Percentiles rank a stretch among this genome's conserved stretches.
phyloP scores from a whole-genome alignment of 176 grass and related monocot species.

The Musa beccarii region DNA sequence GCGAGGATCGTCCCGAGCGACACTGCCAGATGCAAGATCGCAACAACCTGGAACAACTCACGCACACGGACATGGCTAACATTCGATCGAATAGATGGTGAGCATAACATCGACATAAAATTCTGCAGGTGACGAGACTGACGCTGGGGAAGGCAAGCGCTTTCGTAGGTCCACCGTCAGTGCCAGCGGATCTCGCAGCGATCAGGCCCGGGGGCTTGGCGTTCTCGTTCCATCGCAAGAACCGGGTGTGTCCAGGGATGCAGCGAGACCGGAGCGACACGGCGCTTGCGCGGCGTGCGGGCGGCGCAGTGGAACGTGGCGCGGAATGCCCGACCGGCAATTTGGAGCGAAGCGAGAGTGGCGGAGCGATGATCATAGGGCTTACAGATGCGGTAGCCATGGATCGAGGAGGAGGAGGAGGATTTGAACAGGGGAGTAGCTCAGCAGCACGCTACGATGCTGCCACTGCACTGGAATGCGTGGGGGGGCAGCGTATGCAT shows the following conservation, averaged over 20 bases:
- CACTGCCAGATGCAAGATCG: constrained; percentile 41
- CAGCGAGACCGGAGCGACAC: neutral
- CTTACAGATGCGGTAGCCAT: too few species aligned
- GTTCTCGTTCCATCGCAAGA: neutral
- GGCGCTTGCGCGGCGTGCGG: too few species aligned
- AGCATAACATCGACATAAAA: neutral
- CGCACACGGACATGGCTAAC: neutral
- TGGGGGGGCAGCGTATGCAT: too few species aligned
- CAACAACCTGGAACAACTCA: constrained; percentile 30
- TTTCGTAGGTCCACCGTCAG: neutral
- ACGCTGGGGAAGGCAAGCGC: constrained; percentile 8
- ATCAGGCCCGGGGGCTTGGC: neutral
- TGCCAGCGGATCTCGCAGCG: constrained; percentile 7
- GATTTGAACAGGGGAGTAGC: too few species aligned
- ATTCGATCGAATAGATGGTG: neutral
- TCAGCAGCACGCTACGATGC: too few species aligned
- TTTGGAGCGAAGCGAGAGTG: too few species aligned
- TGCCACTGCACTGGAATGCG: too few species aligned
- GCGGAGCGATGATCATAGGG: too few species aligned
- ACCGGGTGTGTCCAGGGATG: neutral
- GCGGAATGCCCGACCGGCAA: too few species aligned
- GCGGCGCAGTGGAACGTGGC: too few species aligned
- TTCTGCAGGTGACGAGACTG: neutral
- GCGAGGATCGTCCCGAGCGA: constrained; percentile 64
- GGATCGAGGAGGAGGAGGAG: too few species aligned